Conservation (phyloP, 768 basidiomycete species). For the Rhizopogon sp. region DNA sequence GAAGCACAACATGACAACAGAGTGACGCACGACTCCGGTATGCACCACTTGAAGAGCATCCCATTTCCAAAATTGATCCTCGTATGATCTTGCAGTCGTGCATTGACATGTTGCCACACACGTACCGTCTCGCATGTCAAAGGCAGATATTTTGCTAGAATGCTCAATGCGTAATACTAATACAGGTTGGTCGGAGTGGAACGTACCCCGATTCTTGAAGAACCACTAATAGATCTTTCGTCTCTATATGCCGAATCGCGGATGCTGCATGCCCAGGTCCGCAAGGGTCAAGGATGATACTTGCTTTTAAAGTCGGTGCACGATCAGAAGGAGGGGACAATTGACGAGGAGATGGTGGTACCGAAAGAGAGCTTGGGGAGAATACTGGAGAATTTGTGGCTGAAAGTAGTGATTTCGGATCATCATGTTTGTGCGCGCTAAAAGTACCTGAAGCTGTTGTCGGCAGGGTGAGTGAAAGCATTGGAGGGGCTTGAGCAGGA, state of each 20-base stretch:
- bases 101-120: slow-evolving; percentile 26
- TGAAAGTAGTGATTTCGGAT: slow-evolving; percentile 41
- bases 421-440: slow-evolving; percentile 15
- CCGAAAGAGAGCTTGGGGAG: slow-evolving; percentile 31
- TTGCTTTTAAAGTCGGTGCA: slow-evolving; percentile 18
- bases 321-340: slow-evolving; percentile 9
- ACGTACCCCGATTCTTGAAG: slow-evolving; percentile 66
- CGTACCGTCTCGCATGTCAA: slow-evolving; percentile 47
- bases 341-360: slow-evolving; percentile 29
- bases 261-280: slow-evolving; percentile 37
- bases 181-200: not conserved
- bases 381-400: slow-evolving; percentile 40
- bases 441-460: slow-evolving; percentile 11
- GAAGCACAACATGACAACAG: not conserved
- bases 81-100: not conserved
- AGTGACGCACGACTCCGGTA: not conserved
- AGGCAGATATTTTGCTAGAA: slow-evolving; percentile 48
- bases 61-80: slow-evolving; percentile 15
- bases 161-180: slow-evolving; percentile 3
- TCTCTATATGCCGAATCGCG: slow-evolving; percentile 42
- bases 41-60: not conserved
- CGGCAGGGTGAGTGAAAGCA: not conserved
- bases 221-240: slow-evolving; percentile 39
- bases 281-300: slow-evolving; percentile 42
- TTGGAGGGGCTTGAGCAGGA: slow-evolving; percentile 10